A percentile compares a stretch with the other conserved stretches of the same genome.
phyloP scores from a whole-genome alignment of 2,329 filamentous ascomycete species.

The Fusarium robinianum region DNA sequence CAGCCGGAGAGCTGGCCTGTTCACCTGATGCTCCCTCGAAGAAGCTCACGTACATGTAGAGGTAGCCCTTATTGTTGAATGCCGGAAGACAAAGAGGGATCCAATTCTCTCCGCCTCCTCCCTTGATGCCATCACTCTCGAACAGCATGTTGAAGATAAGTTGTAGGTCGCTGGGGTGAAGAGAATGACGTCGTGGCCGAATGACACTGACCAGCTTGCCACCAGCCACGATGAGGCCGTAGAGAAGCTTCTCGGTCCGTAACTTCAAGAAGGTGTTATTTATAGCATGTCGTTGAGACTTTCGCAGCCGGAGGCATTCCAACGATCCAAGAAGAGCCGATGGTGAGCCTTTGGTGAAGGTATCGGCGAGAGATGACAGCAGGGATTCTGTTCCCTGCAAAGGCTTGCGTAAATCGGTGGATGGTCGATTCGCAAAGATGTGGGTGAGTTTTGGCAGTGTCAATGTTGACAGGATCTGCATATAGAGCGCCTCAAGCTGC shows the following conservation, averaged over 20 bases:
- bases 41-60: conserved; percentile 99
- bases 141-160: conserved; percentile 99
- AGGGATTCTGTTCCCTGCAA: conserved; percentile 90
- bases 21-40: conserved; percentile 63
- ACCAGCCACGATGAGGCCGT: conserved; percentile 90
- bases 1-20: conserved; percentile 51
- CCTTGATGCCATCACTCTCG: conserved; percentile 88
- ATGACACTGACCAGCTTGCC: conserved; percentile 94
- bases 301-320: conserved; percentile 90
- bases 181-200: conserved; percentile 88
- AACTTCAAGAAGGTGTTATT: conserved; percentile 85
- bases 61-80: conserved; percentile 94
- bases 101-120: conserved; percentile 93
- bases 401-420: conserved; percentile 89
- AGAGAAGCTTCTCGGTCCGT: conserved; percentile 78
- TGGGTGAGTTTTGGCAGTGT: conserved; percentile 85
- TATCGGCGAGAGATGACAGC: conserved; percentile 89
- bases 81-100: conserved; percentile 93
- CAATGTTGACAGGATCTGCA: conserved; percentile 95
- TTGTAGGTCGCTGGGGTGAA: conserved; percentile 94
- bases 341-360: conserved; percentile 89
- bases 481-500: conserved; percentile 93
- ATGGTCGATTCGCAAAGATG: conserved; percentile 87
- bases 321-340: conserved; percentile 86
- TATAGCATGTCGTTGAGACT: conserved; percentile 82